Conservation (phyloP, 2,329 filamentous ascomycete species). For the Hymenoscyphus albidus region DNA sequence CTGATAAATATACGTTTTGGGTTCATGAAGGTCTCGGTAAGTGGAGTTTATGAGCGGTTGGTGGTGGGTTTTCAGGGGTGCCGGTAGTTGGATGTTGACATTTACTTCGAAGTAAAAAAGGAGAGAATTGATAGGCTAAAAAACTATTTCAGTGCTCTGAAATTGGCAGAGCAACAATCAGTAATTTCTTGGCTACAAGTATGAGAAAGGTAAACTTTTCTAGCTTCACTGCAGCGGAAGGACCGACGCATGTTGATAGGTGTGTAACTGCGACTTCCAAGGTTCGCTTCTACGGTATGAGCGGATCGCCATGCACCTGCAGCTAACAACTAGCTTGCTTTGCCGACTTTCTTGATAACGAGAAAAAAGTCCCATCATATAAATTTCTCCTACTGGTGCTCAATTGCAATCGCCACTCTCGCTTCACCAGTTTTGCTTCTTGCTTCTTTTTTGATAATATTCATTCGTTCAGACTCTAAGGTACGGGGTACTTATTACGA, state of each 20-base stretch:
- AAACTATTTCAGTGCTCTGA: background rate
- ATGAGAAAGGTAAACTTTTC: background rate
- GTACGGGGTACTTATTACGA: no score
- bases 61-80: background rate
- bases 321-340: background rate
- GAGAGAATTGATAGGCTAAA: background rate
- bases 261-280: no score
- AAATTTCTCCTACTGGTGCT: background rate
- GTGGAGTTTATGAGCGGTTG: background rate
- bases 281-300: no score
- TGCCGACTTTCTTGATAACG: background rate
- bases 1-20: background rate
- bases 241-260: background rate
- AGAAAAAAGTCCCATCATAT: background rate
- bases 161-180: background rate
- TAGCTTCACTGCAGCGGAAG: background rate
- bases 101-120: background rate
- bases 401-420: background rate
- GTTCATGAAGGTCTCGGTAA: background rate
- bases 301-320: background rate
- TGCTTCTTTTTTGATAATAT: background rate
- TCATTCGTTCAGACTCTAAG: background rate
- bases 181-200: background rate
- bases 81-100: background rate
- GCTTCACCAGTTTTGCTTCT: background rate